These are phyloP conservation scores for Sporothrix brunneoviolacea DNA, from an alignment of 2,329 filamentous ascomycete species.

Conservation along the genomic window DNA sequence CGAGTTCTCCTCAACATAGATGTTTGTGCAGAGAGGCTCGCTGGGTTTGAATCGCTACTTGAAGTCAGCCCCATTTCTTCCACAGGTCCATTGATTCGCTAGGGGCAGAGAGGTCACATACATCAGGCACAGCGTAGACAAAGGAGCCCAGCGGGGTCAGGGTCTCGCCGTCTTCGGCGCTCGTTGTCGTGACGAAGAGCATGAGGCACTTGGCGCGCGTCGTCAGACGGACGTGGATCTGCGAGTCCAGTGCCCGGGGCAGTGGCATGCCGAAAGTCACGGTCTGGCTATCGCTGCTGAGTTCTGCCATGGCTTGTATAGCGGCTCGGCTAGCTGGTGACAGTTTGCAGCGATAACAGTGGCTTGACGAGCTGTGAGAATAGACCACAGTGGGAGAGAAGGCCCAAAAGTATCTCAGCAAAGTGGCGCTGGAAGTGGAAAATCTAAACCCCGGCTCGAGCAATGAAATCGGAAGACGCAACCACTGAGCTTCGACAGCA, in stretches of 20 bases:
- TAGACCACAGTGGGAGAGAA: too few relatives aligned
- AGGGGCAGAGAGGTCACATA: conserved; percentile 38
- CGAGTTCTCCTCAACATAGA: conserved; percentile 69
- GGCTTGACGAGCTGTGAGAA: not conserved
- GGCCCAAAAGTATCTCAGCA: too few relatives aligned
- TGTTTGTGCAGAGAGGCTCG: conserved; percentile 67
- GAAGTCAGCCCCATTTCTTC: too few relatives aligned
- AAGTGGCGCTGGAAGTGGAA: too few relatives aligned
- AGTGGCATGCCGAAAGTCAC: conserved; percentile 53
- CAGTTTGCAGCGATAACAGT: not conserved
- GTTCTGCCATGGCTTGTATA: not conserved
- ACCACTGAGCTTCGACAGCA: too few relatives aligned
- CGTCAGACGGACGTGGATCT: conserved; percentile 54
- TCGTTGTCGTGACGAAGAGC: conserved; percentile 55
- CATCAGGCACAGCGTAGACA: conserved; percentile 88
- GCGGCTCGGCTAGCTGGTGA: not conserved
- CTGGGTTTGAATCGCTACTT: conserved; percentile 47
- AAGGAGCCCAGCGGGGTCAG: conserved; percentile 71
- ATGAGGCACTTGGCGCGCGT: conserved; percentile 51
- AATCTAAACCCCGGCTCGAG: too few relatives aligned
- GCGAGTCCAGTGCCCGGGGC: conserved; percentile 53
- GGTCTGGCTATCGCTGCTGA: conserved; percentile 13
- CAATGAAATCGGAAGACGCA: too few relatives aligned
- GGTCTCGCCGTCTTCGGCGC: conserved; percentile 31
- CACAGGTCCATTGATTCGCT: too few relatives aligned